Base-by-base conservation (phyloP, 176 grass and related monocot species). In the Pontederia paniculata region DNA sequence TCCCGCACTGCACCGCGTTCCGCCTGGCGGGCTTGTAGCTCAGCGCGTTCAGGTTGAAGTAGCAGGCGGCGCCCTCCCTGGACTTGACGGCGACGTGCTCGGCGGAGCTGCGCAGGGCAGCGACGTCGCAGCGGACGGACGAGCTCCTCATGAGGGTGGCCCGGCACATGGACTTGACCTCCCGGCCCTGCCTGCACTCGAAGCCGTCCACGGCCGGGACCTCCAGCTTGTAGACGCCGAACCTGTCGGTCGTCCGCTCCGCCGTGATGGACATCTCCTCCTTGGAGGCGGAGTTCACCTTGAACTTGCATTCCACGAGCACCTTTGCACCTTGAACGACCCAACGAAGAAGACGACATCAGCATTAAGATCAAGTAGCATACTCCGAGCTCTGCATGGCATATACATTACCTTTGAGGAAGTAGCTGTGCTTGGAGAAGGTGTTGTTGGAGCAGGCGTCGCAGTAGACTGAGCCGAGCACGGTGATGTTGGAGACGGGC, bases 391-490 rank as follows among this genome's bases (percentile, higher is more conserved):
- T 12, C 2, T 4, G 19, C 5, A 17, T 41, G 21, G 28, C 7
- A 28, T 9, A 11, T 42, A 12, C 11, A 21, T 80, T 54, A 88
- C 94, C 94, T 91, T 84, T 84, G n/a, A 98, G 60, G 75, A 98
- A 98, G 75, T 88, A 98, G 73, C 87, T 93, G 42, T 84, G 77
- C 65, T 84, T 88, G 77, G 94, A 98, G 80, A 98, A 98, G 45
- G 80, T 84, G 63, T 98, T 91, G 72, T 84, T 82, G 60, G 83
- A 77, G 83, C 94, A 98, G 64, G 80, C 75, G 31, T 98, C 94
- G 44, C 94, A 98, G 70, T 88, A 98, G 19, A 98, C 94, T 16
- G 87, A 81, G n/a, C 94, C 94, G 15, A 91, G 78, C 10, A 98
- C 94, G 42, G 87, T 98, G 62, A 98, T 84, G 65, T 93, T 91